Base-by-base conservation (phyloP, 2,329 filamentous ascomycete species). In the Cladosporium velox region DNA sequence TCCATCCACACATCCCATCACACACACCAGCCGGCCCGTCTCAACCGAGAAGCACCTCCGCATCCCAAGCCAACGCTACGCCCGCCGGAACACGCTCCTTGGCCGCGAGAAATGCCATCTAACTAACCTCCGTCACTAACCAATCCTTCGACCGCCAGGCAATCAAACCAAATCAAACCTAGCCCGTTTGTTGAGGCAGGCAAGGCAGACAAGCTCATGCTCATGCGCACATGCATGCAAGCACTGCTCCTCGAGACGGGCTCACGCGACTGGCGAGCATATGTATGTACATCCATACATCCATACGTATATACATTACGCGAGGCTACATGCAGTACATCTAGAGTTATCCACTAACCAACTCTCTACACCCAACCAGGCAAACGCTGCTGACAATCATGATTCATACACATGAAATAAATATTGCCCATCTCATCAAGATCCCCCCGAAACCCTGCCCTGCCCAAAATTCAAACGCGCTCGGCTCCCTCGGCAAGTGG, bases 21-120 rank as follows among this genome's bases (percentile, higher is more conserved):
- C 57, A 59, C 24, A 47, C 57, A 47, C 26, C 34, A 38, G 28
- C 30, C 57, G 57, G 57, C 57, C 57, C 57, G 57, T 47, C 57
- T 59, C 57, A 59, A 59, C 57, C 57, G 57, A 59, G 38, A 59
- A 59, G 21, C 35, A 59, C 41, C 57, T 59, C 57, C 57, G 57
- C 57, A 59, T 58, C 55, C 32, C 32, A 24, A 34, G 30, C 55
- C n/a, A 32, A 35, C 55, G 55, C 55, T 58, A 38, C 32, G 24
- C n/a, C 32, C 34, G 32, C 32, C 34, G 34, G 55, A 58, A 24
- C n/a, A 15, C n/a, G 14, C 32, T 41, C 55, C 55, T 58, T 24
- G 55, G 32, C 34, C 55, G 28, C 30, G 41, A 21, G 28, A 55
- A 55, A n/a, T 55, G 52, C 28, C 52, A 55, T 47, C 41, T 12